Conservation (phyloP, 106 monocot species). For the Allium cepa region DNA sequence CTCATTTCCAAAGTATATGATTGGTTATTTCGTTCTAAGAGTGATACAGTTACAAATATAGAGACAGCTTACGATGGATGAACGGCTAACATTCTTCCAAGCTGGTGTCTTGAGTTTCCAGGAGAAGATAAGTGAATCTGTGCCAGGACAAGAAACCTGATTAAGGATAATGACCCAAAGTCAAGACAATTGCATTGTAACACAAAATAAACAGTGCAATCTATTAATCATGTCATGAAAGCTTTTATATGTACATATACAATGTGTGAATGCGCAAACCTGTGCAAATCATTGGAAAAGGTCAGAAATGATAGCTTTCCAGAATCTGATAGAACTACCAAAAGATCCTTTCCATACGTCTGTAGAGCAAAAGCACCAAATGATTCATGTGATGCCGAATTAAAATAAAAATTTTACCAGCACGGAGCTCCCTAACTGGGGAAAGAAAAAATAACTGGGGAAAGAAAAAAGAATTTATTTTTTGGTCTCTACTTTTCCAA, state of each 20-base stretch:
- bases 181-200: no score
- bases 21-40: no score
- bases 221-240: background rate
- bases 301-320: slow-evolving; percentile 80
- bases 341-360: slow-evolving; percentile 65
- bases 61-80: slow-evolving; percentile 58
- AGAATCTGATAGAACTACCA: slow-evolving; percentile 90
- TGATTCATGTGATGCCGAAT: no score
- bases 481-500: no score
- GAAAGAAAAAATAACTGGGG: no score
- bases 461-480: no score
- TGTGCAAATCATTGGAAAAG: slow-evolving; percentile 76
- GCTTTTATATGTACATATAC: background rate
- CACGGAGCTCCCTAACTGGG: no score
- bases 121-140: slow-evolving; percentile 68
- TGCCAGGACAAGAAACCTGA: slow-evolving; percentile 72
- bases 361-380: slow-evolving; percentile 13
- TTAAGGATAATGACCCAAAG: background rate
- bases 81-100: slow-evolving; percentile 88
- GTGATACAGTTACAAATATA: no score
- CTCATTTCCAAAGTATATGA: no score
- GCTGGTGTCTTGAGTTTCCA: slow-evolving; percentile 53
- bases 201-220: background rate
- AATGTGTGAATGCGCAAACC: slow-evolving; percentile 25
- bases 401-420: no score